A percentile compares a stretch with the other conserved stretches of the same genome.
phyloP scores from a whole-genome alignment of 495 filamentous ascomycete genomes.

The Aspergillus nanangensis region DNA sequence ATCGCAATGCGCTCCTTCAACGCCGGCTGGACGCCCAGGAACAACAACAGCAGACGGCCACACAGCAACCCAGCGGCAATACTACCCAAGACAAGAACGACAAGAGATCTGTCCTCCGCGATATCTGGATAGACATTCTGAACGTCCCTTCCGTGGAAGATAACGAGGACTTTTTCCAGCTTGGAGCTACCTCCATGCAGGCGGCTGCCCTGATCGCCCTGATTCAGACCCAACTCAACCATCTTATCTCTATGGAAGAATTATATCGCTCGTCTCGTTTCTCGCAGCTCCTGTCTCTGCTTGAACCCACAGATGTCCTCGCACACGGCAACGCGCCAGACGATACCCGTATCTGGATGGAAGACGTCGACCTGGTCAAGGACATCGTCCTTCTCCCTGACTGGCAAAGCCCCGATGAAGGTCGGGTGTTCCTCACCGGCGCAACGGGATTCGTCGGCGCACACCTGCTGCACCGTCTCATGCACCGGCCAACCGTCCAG shows the following conservation, averaged over 20 bases:
- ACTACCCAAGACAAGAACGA: background rate
- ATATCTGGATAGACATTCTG: background rate
- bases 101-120: background rate
- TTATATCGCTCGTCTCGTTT: background rate
- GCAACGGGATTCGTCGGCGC: slow-evolving; percentile 13
- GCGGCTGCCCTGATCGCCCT: slow-evolving; percentile 1
- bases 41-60: background rate
- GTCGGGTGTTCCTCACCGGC: slow-evolving; percentile 10
- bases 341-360: background rate
- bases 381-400: slow-evolving; percentile 3
- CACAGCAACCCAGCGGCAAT: background rate
- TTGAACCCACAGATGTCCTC: background rate
- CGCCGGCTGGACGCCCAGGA: background rate
- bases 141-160: background rate
- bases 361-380: background rate
- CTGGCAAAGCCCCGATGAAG: slow-evolving; percentile 5
- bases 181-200: slow-evolving; percentile 2
- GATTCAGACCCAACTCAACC: background rate
- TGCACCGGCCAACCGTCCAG: slow-evolving; percentile 2
- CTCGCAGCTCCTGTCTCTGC: background rate
- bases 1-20: slow-evolving; percentile 2
- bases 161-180: slow-evolving; percentile 2
- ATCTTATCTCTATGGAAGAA: background rate
- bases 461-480: slow-evolving; percentile 2
- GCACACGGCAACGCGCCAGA: slow-evolving; percentile 2